phyloP scores from a whole-genome alignment of 192 early-diverging fungal species.

The Irineochytrium annulatum region DNA sequence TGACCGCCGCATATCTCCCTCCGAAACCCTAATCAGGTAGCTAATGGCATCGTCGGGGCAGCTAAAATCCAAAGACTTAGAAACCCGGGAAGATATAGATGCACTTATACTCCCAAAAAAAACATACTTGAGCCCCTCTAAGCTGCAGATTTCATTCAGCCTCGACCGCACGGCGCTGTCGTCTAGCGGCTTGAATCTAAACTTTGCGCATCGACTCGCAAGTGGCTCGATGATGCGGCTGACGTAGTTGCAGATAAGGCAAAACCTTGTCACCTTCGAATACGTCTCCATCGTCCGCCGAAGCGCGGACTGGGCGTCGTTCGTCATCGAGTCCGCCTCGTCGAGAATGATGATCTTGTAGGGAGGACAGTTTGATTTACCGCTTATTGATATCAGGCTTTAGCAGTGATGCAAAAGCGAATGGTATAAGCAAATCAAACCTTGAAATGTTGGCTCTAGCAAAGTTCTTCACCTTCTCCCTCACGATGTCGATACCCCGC shows the following conservation, averaged over 20 bases:
- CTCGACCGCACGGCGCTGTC: constrained; percentile 53
- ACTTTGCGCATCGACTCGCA: constrained; percentile 91
- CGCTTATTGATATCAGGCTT: neutral
- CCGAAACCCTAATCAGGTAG: constrained; percentile 66
- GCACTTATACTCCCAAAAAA: neutral
- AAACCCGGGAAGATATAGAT: neutral
- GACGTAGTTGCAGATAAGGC: constrained; percentile 90
- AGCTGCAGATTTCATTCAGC: constrained; percentile 59
- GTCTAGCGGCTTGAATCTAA: constrained; percentile 85
- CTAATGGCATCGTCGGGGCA: constrained; percentile 58
- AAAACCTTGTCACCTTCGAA: constrained; percentile 88
- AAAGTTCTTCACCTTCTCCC: constrained; percentile 94
- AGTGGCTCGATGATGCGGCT: constrained; percentile 90
- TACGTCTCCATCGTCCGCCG: constrained; percentile 94
- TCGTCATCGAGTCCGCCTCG: constrained; percentile 96
- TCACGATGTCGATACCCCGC: constrained; percentile 89
- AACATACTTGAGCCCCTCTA: constrained; percentile 62
- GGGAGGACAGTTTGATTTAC: constrained; percentile 64
- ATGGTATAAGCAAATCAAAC: constrained; percentile 9
- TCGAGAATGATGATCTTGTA: constrained; percentile 97
- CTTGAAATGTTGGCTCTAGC: constrained; percentile 63
- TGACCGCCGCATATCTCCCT: constrained; percentile 88
- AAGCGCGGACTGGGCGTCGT: constrained; percentile 88
- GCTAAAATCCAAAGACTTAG: neutral
- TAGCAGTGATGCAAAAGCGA: neutral